A percentile compares a stretch with the other conserved stretches of the same genome.
phyloP scores from a whole-genome alignment of 495 filamentous ascomycete species.

The Annulohypoxylon stygium region DNA sequence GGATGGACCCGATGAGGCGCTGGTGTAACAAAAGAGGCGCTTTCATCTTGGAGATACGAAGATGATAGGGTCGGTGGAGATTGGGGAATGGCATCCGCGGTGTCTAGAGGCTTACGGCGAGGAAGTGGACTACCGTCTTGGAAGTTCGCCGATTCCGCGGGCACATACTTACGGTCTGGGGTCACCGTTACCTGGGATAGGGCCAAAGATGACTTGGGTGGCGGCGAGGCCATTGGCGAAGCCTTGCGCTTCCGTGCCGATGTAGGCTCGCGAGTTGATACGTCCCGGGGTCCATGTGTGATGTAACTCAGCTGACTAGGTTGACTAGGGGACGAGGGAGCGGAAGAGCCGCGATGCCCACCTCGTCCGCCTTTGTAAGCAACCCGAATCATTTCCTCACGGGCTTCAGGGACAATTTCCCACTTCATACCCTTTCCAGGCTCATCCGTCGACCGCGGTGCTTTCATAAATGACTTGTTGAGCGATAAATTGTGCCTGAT shows the following conservation, averaged over 20 bases:
- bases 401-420: conserved; percentile 84
- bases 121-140: conserved; percentile 70
- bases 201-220: conserved; percentile 59
- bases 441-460: conserved; percentile 90
- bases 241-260: conserved; percentile 64
- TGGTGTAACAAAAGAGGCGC: conserved; percentile 78
- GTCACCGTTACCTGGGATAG: conserved; percentile 66
- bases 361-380: conserved; percentile 66
- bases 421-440: conserved; percentile 99
- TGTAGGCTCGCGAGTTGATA: conserved; percentile 58
- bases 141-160: conserved; percentile 57
- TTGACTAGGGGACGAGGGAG: conserved; percentile 67
- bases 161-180: conserved; percentile 65
- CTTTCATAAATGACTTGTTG: conserved; percentile 92
- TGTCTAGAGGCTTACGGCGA: conserved; percentile 59
- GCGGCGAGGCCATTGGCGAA: conserved; percentile 64
- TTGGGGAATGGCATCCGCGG: conserved; percentile 66
- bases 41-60: conserved; percentile 66
- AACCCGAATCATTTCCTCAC: conserved; percentile 74
- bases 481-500: conserved; percentile 96
- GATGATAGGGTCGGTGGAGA: conserved; percentile 81
- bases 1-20: conserved; percentile 87
- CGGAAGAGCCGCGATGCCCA: conserved; percentile 69
- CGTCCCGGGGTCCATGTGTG: conserved; percentile 61
- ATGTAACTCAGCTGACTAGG: conserved; percentile 62